Conservation (phyloP, 495 filamentous ascomycete genomes). For the Tuber microsphaerosporum region DNA sequence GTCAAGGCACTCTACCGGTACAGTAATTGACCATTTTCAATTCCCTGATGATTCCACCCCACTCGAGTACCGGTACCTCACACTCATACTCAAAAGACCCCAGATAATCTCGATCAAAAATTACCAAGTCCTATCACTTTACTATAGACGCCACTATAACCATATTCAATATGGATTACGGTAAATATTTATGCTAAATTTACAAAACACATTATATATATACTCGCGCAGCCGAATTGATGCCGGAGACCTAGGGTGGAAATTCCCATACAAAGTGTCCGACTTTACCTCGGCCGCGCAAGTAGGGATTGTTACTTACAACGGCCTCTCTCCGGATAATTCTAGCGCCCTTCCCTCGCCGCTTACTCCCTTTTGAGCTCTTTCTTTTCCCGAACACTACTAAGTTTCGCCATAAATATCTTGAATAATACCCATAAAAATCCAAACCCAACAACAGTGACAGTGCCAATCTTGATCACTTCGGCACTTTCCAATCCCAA, state of each 20-base stretch:
- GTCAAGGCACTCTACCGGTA: too few species aligned
- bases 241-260: too few species aligned
- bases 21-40: too few species aligned
- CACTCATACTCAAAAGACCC: background rate
- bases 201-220: background rate
- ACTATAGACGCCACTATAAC: background rate
- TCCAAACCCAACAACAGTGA: constrained; percentile 59
- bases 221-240: too few species aligned
- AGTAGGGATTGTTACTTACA: background rate
- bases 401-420: constrained; percentile 44
- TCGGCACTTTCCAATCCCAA: constrained; percentile 55
- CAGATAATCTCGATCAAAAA: background rate
- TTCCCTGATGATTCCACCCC: too few species aligned
- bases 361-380: constrained; percentile 12
- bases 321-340: background rate
- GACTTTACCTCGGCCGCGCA: too few species aligned
- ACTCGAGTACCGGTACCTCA: background rate
- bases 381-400: constrained; percentile 6
- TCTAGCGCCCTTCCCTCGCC: constrained; percentile 12
- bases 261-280: too few species aligned
- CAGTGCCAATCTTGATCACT: constrained; percentile 65
- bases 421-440: constrained; percentile 70
- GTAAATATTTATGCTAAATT: background rate
- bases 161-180: background rate
- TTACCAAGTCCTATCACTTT: background rate